Evolutionary conservation across 306 rosid genomes (phyloP).

Genomic region (Begonia masoniana): DNA sequence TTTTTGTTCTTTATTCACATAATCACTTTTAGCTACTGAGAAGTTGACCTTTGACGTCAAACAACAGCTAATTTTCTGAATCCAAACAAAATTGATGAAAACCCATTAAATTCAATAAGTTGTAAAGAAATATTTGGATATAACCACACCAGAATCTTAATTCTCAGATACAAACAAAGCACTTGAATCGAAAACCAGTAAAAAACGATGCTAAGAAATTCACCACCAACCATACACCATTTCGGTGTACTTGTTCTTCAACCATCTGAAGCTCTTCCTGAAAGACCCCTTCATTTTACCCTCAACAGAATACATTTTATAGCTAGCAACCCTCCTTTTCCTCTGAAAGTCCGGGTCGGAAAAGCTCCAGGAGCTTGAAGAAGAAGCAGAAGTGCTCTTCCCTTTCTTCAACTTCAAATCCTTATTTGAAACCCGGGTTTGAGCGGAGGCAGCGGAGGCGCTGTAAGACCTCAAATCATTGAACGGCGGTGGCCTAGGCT

Average conservation of each 20-base stretch:
- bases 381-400: slow-evolving; percentile 32
- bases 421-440: slow-evolving; percentile 28
- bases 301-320: slow-evolving; percentile 82
- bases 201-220: background rate
- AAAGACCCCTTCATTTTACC: slow-evolving; percentile 81
- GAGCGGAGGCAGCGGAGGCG: slow-evolving; percentile 24
- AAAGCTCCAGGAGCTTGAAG: slow-evolving; percentile 42
- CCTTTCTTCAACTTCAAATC: slow-evolving; percentile 53
- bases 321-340: slow-evolving; percentile 77
- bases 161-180: background rate
- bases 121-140: too few relatives aligned
- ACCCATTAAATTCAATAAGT: too few relatives aligned
- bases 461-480: slow-evolving; percentile 46
- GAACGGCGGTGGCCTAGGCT: slow-evolving; percentile 18
- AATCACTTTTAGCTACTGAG: too few relatives aligned
- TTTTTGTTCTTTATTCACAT: too few relatives aligned
- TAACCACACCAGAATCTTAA: too few relatives aligned
- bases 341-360: slow-evolving; percentile 81
- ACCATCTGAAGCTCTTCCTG: slow-evolving; percentile 84
- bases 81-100: too few relatives aligned
- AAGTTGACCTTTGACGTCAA: too few relatives aligned
- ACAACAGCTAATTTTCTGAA: too few relatives aligned
- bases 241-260: slow-evolving; percentile 58
- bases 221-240: slow-evolving; percentile 67
- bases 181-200: background rate